phyloP scores from a whole-genome alignment of 108 stramenopile genomes.

The Cyclotella cryptica region DNA sequence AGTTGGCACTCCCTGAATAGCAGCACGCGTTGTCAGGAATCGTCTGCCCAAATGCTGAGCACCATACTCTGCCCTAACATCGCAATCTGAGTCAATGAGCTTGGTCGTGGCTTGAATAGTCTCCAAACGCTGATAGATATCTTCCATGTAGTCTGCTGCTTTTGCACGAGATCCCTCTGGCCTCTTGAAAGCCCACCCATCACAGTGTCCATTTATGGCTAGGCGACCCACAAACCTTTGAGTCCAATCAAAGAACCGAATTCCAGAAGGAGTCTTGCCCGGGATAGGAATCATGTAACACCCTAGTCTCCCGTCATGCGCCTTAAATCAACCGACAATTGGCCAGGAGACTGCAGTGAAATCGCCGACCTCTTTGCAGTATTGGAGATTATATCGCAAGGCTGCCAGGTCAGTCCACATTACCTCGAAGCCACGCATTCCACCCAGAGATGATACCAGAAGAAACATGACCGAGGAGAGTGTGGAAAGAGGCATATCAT shows the following conservation, averaged over 20 bases:
- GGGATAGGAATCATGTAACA: conserved; percentile 23
- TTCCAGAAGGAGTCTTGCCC: conserved; percentile 2
- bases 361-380: background rate
- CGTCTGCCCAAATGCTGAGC: background rate
- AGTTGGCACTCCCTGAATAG: background rate
- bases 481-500: background rate
- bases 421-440: background rate
- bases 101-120: background rate
- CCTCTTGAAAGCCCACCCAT: no score
- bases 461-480: conserved; percentile 11
- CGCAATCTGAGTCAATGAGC: background rate
- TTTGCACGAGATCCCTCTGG: background rate
- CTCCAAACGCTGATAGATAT: background rate
- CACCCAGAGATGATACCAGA: conserved; percentile 11
- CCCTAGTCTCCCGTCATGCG: background rate
- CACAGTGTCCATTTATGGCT: background rate
- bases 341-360: no score
- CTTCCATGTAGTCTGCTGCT: conserved; percentile 4
- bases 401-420: no score
- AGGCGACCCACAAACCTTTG: background rate
- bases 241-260: conserved; percentile 7
- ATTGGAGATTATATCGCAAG: background rate
- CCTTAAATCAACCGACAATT: conserved; percentile 15
- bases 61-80: background rate
- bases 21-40: background rate